phyloP scores from a whole-genome alignment of 2,329 filamentous ascomycete species.

The Emericellopsis atlantica region DNA sequence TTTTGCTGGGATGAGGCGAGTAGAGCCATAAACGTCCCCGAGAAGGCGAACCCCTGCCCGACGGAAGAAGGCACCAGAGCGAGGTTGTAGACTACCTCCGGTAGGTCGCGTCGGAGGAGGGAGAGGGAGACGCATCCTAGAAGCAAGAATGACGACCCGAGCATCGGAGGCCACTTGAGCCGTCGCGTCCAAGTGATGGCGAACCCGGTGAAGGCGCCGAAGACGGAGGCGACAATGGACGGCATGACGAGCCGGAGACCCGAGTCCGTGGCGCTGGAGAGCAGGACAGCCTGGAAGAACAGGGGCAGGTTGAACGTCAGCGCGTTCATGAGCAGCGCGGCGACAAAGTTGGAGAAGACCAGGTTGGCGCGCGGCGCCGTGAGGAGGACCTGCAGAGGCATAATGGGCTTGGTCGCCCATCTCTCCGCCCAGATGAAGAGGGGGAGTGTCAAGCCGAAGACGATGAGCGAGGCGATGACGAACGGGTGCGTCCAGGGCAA shows the following conservation, averaged over 20 bases:
- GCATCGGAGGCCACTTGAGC: constrained; percentile 44
- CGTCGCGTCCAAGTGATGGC: constrained; percentile 46
- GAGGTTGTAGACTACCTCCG: constrained; percentile 38
- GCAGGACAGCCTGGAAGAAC: constrained; percentile 65
- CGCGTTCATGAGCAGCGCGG: constrained; percentile 37
- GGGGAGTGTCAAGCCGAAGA: constrained; percentile 34
- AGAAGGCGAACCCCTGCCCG: constrained; percentile 53
- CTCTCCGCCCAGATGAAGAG: constrained; percentile 40
- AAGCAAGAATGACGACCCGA: constrained; percentile 35
- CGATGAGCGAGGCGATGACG: constrained; percentile 35
- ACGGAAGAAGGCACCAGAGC: constrained; percentile 43
- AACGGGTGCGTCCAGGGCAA: constrained; percentile 34
- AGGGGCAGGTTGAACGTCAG: constrained; percentile 51
- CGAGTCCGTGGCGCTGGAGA: constrained; percentile 55
- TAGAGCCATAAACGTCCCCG: constrained; percentile 49
- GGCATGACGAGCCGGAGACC: constrained; percentile 60
- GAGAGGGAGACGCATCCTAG: constrained; percentile 37
- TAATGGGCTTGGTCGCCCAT: constrained; percentile 39
- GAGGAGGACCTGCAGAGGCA: constrained; percentile 42
- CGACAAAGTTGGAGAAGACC: constrained; percentile 41
- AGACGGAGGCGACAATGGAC: constrained; percentile 38
- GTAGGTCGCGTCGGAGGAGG: constrained; percentile 35
- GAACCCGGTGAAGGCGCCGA: constrained; percentile 47
- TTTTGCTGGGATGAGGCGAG: constrained; percentile 45
- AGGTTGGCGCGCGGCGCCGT: constrained; percentile 41